Conservation (phyloP, 345 rosid genomes). For the Atalantia buxifolia region DNA sequence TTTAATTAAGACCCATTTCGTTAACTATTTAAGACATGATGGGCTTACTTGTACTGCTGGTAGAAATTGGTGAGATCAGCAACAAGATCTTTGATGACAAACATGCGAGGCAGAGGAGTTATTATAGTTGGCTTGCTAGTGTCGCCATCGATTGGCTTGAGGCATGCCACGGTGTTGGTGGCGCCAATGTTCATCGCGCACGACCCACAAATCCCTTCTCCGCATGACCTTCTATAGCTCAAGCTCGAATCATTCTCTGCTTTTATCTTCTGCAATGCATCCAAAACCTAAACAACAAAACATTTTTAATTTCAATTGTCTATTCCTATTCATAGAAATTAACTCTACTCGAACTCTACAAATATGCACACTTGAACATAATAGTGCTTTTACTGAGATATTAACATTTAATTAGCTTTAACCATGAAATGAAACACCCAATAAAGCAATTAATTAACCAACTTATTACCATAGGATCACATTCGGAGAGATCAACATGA, state of each 20-base stretch:
- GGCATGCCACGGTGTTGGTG: conserved; percentile 68
- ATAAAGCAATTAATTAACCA: background rate
- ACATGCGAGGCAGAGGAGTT: conserved; percentile 75
- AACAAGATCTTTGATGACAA: conserved; percentile 57
- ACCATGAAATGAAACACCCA: background rate
- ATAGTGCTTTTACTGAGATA: background rate
- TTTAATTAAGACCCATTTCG: no score
- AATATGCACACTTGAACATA: background rate
- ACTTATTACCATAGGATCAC: conserved; percentile 51
- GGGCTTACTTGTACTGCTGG: conserved; percentile 53
- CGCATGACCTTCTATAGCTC: conserved; percentile 60
- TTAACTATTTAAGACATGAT: no score
- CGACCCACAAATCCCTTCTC: conserved; percentile 82
- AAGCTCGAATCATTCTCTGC: conserved; percentile 61
- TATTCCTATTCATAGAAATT: no score
- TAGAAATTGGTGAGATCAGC: conserved; percentile 70
- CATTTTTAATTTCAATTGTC: background rate
- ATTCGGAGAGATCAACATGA: conserved; percentile 45
- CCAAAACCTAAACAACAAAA: conserved; percentile 46
- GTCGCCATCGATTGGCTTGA: conserved; percentile 48
- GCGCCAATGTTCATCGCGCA: conserved; percentile 70
- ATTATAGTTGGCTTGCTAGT: conserved; percentile 40
- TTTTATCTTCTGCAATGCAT: conserved; percentile 62
- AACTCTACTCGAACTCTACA: background rate
- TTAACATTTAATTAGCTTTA: background rate